Conservation (phyloP, 305 asterid species). For the Fraxinus paxiana region DNA sequence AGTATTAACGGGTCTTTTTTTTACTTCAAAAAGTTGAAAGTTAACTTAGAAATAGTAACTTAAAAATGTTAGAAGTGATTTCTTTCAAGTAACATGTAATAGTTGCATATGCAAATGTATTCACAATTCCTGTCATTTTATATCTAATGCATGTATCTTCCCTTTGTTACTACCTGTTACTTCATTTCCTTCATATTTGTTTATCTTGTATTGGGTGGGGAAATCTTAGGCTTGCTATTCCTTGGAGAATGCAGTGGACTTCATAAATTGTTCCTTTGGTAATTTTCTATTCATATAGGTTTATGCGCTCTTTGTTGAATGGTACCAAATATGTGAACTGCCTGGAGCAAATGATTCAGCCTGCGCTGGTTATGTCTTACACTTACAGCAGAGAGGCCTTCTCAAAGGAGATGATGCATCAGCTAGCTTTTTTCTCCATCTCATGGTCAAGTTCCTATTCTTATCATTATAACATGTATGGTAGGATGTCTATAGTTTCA, state of each 20-base stretch:
- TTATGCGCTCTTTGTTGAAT: conserved; percentile 64
- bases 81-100: neutral
- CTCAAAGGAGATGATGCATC: conserved; percentile 90
- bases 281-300: conserved; percentile 46
- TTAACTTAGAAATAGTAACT: neutral
- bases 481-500: neutral
- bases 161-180: neutral
- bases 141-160: conserved; percentile 7
- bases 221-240: neutral
- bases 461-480: neutral
- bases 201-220: conserved; percentile 2
- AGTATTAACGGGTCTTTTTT: neutral
- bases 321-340: conserved; percentile 86
- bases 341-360: conserved; percentile 79
- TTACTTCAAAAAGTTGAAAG: neutral
- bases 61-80: neutral
- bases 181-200: conserved; percentile 9
- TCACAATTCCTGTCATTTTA: neutral
- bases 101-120: neutral
- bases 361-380: conserved; percentile 58
- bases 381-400: conserved; percentile 71
- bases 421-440: conserved; percentile 73
- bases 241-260: conserved; percentile 8
- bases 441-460: conserved; percentile 49
- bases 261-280: neutral